Evolutionary conservation across 345 rosid species (phyloP).

Genomic region (Linum usitatissimum): DNA sequence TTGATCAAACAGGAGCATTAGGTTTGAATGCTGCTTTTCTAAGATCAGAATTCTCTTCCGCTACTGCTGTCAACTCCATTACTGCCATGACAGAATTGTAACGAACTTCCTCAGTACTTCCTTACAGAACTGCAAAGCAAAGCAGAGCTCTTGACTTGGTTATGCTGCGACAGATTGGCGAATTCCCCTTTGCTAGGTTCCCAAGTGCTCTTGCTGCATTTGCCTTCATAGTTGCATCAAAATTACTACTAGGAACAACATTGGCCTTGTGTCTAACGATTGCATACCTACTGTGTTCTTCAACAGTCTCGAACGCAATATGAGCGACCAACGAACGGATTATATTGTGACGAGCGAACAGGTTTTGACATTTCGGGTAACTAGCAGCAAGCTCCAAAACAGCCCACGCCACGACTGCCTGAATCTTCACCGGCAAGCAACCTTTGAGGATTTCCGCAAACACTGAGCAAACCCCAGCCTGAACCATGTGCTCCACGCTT

Average conservation of each 20-base stretch:
- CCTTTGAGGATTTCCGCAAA: slow-evolving; percentile 78
- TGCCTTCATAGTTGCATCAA: slow-evolving; percentile 40
- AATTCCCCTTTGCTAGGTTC: slow-evolving; percentile 71
- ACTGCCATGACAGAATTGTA: slow-evolving; percentile 84
- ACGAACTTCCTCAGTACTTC: slow-evolving; percentile 54
- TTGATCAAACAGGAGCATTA: slow-evolving; percentile 77
- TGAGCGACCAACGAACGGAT: slow-evolving; percentile 71
- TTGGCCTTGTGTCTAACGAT: slow-evolving; percentile 49
- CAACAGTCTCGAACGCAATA: slow-evolving; percentile 86
- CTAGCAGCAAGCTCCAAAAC: slow-evolving; percentile 57
- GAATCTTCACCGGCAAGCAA: slow-evolving; percentile 71
- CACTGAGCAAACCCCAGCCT: slow-evolving; percentile 52
- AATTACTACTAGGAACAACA: slow-evolving; percentile 1
- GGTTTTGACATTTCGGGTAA: slow-evolving; percentile 67
- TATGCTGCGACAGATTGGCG: slow-evolving; percentile 66
- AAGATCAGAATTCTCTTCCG: slow-evolving; percentile 64
- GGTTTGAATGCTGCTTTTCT: slow-evolving; percentile 91
- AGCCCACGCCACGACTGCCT: slow-evolving; percentile 83
- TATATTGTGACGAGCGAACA: slow-evolving; percentile 59
- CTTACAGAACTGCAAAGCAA: slow-evolving; percentile 79
- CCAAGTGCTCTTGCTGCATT: slow-evolving; percentile 89
- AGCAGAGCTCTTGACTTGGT: slow-evolving; percentile 88
- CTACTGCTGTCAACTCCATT: slow-evolving; percentile 84
- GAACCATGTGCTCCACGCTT: slow-evolving; percentile 62
- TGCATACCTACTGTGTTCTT: slow-evolving; percentile 83